Evolutionary conservation across 176 grass and related monocot species (phyloP).

Genomic region (Pharus latifolius): DNA sequence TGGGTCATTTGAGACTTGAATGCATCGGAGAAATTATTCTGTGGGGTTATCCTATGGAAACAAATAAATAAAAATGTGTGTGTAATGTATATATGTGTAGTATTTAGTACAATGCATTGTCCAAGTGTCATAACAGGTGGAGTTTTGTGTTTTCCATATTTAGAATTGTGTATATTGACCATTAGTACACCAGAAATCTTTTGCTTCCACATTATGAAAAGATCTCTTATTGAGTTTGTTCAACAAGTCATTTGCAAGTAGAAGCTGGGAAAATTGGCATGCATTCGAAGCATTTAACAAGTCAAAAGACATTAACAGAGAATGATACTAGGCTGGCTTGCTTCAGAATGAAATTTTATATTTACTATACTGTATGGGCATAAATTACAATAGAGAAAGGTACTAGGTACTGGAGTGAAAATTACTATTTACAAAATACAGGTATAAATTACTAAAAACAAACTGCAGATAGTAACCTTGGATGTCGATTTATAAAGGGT

Average conservation of each 20-base stretch:
- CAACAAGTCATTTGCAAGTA: too few relatives aligned
- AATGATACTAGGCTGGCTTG: neutral
- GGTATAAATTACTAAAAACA: constrained; percentile 1
- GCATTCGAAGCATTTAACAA: too few relatives aligned
- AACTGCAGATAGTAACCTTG: neutral
- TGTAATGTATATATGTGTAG: too few relatives aligned
- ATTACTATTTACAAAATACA: neutral
- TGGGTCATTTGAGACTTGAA: neutral
- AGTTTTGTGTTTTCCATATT: neutral
- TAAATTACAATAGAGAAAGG: neutral
- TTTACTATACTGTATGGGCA: neutral
- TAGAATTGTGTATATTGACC: neutral
- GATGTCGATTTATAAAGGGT: too few relatives aligned
- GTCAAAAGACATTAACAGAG: neutral
- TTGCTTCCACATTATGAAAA: too few relatives aligned
- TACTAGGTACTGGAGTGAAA: neutral
- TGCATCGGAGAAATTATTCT: neutral
- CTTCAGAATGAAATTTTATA: neutral
- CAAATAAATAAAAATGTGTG: too few relatives aligned
- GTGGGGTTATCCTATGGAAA: neutral
- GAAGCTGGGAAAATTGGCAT: too few relatives aligned
- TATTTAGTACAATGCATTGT: too few relatives aligned
- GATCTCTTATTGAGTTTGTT: too few relatives aligned
- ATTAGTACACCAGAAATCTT: too few relatives aligned
- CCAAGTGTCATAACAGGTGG: neutral